Evolutionary conservation across 768 basidiomycete genomes (phyloP).

Genomic region (Panaeolus cyanescens): DNA sequence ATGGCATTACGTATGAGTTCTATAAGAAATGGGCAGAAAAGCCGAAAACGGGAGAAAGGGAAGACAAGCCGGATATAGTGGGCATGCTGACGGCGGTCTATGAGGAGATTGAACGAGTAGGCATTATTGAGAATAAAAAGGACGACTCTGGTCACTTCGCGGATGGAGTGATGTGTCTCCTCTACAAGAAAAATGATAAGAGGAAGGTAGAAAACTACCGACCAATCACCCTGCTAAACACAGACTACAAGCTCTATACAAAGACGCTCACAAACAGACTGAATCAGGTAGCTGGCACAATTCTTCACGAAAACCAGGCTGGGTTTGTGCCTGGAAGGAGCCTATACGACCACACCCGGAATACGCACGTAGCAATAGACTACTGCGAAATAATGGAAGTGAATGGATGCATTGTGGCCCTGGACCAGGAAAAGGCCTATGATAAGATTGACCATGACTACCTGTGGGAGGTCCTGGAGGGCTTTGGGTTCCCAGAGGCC

Average conservation of each 20-base stretch:
- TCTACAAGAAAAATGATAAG: slow-evolving; percentile 43
- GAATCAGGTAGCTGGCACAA: slow-evolving; percentile 1
- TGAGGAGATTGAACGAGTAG: slow-evolving; percentile 38
- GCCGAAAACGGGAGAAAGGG: not conserved
- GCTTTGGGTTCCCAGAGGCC: slow-evolving; percentile 19
- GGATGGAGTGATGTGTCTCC: slow-evolving; percentile 36
- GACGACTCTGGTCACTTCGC: slow-evolving; percentile 36
- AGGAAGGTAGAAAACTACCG: slow-evolving; percentile 34
- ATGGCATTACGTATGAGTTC: slow-evolving; percentile 27
- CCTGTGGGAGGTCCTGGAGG: slow-evolving; percentile 23
- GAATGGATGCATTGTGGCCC: slow-evolving; percentile 27
- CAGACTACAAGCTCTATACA: slow-evolving; percentile 34
- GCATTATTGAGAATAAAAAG: slow-evolving; percentile 44
- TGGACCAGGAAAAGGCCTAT: slow-evolving; percentile 46
- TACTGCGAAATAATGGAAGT: slow-evolving; percentile 19
- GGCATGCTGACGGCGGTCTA: slow-evolving; percentile 11
- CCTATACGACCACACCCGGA: slow-evolving; percentile 32
- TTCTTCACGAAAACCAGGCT: slow-evolving; percentile 35
- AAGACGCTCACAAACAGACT: slow-evolving; percentile 21
- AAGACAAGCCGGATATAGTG: slow-evolving; percentile 7
- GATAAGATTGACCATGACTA: slow-evolving; percentile 37
- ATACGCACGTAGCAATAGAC: slow-evolving; percentile 23
- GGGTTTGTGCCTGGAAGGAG: slow-evolving; percentile 33
- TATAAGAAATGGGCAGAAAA: slow-evolving; percentile 19
- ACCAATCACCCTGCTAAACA: slow-evolving; percentile 33